Percentiles rank a stretch among this genome's conserved stretches.
These are phyloP conservation scores for Suillus discolor DNA, from an alignment of 768 basidiomycete species.

Conservation along the genomic window DNA sequence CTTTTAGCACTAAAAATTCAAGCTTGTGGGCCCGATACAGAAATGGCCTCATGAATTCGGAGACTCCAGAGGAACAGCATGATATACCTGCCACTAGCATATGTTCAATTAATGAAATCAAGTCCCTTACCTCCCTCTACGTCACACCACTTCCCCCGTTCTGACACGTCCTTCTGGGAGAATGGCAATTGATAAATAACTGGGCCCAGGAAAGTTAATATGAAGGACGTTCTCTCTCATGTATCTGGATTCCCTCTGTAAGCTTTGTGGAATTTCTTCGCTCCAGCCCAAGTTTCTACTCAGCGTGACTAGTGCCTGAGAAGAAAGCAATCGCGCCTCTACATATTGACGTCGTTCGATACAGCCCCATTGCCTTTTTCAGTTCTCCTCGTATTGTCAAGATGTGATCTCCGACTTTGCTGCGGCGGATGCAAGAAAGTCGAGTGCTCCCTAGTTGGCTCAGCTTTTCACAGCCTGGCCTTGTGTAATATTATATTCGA, in stretches of 20 bases:
- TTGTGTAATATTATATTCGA: no score
- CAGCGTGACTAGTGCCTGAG: background rate
- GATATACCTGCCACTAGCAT: background rate
- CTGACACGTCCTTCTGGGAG: conserved; percentile 38
- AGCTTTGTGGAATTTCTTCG: background rate
- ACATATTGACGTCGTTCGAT: conserved; percentile 19
- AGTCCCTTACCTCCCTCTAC: conserved; percentile 6
- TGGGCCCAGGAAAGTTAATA: conserved; percentile 38
- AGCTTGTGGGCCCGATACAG: background rate
- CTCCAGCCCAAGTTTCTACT: background rate
- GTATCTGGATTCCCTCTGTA: conserved; percentile 42
- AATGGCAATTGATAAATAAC: conserved; percentile 43
- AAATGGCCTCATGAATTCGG: background rate
- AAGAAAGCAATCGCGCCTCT: no score
- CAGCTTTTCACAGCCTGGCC: conserved; percentile 36
- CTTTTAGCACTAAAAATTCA: background rate
- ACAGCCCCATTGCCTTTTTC: conserved; percentile 41
- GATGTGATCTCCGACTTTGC: conserved; percentile 30
- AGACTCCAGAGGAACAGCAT: background rate
- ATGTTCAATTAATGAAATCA: background rate
- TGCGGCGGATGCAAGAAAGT: conserved; percentile 22
- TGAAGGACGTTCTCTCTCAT: conserved; percentile 43
- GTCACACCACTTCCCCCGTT: conserved; percentile 34
- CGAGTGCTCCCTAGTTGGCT: background rate
- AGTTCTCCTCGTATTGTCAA: conserved; percentile 29